Conservation (phyloP, 441 rosid species). For the Flueggea neowawraea region DNA sequence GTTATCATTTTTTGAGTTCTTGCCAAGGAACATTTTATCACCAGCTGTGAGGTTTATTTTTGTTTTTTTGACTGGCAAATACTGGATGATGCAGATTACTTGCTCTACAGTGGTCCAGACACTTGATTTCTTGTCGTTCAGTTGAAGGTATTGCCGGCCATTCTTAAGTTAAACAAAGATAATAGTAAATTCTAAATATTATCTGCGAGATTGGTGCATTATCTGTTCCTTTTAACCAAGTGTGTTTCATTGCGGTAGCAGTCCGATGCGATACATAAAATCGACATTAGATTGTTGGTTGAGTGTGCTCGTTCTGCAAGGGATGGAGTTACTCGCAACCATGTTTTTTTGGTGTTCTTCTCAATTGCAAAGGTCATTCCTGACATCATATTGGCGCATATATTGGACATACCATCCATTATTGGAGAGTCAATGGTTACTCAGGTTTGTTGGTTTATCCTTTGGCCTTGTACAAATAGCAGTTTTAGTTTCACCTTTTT, state of each 20-base stretch:
- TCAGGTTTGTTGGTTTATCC: constrained; percentile 63
- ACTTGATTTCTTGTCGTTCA: constrained; percentile 41
- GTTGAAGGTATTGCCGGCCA: constrained; percentile 47
- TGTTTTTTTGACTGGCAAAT: constrained; percentile 12
- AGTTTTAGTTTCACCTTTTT: neutral
- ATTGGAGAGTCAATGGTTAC: constrained; percentile 83
- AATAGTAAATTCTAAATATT: neutral
- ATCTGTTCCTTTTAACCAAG: constrained; percentile 8
- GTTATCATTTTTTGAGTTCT: too few relatives aligned
- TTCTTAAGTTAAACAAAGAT: constrained; percentile 13
- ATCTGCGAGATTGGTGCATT: constrained; percentile 1
- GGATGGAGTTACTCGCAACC: constrained; percentile 68
- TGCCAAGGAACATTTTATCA: too few relatives aligned
- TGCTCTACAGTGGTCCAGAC: constrained; percentile 53
- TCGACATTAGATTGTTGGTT: constrained; percentile 64
- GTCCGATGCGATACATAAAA: constrained; percentile 45
- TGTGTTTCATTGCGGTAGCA: constrained; percentile 33
- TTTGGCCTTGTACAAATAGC: constrained; percentile 2
- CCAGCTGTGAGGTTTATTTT: constrained; percentile 2
- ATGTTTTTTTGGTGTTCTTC: constrained; percentile 65
- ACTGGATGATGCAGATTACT: constrained; percentile 57
- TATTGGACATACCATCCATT: constrained; percentile 57
- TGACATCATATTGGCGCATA: constrained; percentile 63
- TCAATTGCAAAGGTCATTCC: constrained; percentile 67
- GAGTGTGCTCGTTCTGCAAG: constrained; percentile 56